These are phyloP conservation scores for Cordyceps militaris DNA, from an alignment of 2,329 filamentous ascomycete species.

Conservation along the genomic window DNA sequence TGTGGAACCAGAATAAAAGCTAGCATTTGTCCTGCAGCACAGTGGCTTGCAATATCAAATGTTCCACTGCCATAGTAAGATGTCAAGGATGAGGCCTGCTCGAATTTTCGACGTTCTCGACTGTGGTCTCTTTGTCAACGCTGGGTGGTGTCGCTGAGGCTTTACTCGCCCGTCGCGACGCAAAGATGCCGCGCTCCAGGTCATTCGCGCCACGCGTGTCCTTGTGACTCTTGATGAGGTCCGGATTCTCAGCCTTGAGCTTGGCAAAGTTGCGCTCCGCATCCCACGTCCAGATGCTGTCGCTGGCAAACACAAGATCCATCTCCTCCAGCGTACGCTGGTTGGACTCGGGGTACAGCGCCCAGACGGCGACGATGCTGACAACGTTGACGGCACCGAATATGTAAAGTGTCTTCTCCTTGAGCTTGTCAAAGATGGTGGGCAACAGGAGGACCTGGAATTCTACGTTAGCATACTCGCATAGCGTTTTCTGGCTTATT, in stretches of 20 bases:
- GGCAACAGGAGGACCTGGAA: conserved; percentile 41
- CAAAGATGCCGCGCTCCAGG: conserved; percentile 17
- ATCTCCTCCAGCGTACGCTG: conserved; percentile 70
- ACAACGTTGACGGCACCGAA: conserved; percentile 62
- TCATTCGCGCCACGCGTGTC: conserved; percentile 14
- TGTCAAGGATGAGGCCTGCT: neutral
- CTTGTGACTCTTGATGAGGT: conserved; percentile 22
- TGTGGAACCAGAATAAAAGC: too few relatives aligned
- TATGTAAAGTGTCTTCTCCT: conserved; percentile 66
- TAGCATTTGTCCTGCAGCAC: neutral
- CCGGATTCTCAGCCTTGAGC: conserved; percentile 55
- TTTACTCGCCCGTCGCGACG: conserved; percentile 6
- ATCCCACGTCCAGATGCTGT: conserved; percentile 64
- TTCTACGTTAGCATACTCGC: neutral
- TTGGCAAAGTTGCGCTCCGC: conserved; percentile 57
- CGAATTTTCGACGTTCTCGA: conserved; percentile 2
- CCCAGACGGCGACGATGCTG: conserved; percentile 64
- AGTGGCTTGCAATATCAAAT: neutral
- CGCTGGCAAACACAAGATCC: conserved; percentile 62
- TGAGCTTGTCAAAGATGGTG: conserved; percentile 55
- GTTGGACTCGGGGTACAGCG: conserved; percentile 66
- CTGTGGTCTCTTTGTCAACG: neutral
- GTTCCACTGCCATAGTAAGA: too few relatives aligned
- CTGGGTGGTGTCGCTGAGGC: neutral
- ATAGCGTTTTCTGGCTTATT: too few relatives aligned